Evolutionary conservation across 768 basidiomycete genomes (phyloP).

Genomic region (Tulasnella sp.): DNA sequence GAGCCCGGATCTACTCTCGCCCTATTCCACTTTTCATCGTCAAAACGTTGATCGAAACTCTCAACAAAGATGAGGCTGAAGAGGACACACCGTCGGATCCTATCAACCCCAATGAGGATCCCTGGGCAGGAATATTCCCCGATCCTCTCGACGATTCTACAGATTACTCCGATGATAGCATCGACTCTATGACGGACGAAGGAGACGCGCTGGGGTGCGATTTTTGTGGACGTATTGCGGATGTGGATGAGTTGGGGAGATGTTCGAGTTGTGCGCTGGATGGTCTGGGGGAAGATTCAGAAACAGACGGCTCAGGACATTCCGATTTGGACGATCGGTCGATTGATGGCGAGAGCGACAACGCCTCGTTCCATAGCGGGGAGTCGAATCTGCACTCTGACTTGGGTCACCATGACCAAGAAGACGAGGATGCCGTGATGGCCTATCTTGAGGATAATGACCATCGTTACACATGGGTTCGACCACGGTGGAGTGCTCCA

Average conservation of each 20-base stretch:
- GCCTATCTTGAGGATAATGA: neutral
- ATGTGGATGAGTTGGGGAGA: too few relatives aligned
- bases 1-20: neutral
- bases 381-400: neutral
- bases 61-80: conserved; percentile 1
- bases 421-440: neutral
- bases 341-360: neutral
- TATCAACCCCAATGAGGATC: conserved; percentile 6
- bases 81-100: too few relatives aligned
- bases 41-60: conserved; percentile 3
- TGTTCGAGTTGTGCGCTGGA: too few relatives aligned
- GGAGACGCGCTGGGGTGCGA: neutral
- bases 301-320: conserved; percentile 1
- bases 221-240: neutral
- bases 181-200: conserved; percentile 2
- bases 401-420: neutral
- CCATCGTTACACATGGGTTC: neutral
- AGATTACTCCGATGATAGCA: neutral
- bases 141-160: neutral
- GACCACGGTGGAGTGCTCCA: conserved; percentile 1
- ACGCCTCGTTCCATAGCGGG: neutral
- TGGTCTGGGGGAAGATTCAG: too few relatives aligned
- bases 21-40: conserved; percentile 8
- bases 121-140: conserved; percentile 2
- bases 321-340: neutral